A percentile compares a stretch with the other conserved stretches of the same genome.
phyloP scores from a whole-genome alignment of 352 stramenopile species.

The Globisporangium echinulatum region DNA sequence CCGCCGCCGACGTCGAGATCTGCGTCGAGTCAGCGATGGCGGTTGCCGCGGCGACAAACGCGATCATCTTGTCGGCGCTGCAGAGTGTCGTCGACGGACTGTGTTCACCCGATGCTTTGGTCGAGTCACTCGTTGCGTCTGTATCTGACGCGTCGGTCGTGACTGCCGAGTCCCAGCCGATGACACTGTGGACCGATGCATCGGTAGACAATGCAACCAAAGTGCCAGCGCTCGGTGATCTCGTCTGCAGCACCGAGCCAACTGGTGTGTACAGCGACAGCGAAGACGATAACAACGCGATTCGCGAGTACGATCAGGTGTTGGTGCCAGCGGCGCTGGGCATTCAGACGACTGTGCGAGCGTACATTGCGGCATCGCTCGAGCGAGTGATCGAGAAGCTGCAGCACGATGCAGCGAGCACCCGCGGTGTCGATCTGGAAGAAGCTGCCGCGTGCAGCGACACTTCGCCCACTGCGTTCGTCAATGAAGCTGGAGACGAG shows the following conservation, averaged over 20 bases:
- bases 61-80: constrained; percentile 21
- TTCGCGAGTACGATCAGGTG: neutral
- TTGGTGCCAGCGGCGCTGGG: constrained; percentile 20
- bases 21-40: constrained; percentile 13
- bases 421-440: neutral
- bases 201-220: too few species aligned
- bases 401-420: neutral
- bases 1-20: neutral
- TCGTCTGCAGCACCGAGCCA: too few species aligned
- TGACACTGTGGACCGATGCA: neutral
- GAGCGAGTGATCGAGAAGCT: constrained; percentile 19
- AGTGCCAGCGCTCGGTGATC: too few species aligned
- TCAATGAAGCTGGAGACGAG: neutral
- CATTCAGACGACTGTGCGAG: constrained; percentile 17
- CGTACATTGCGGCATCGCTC: constrained; percentile 16
- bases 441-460: neutral
- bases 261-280: neutral
- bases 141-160: neutral
- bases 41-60: constrained; percentile 13
- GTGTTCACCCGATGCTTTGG: constrained; percentile 5
- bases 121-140: constrained; percentile 12
- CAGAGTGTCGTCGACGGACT: constrained; percentile 19
- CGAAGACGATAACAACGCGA: neutral
- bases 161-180: neutral
- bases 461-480: neutral